Percentiles rank a stretch among this genome's conserved stretches.
Conservation (phyloP, 768 basidiomycete species). For the Mrakia blollopis region DNA sequence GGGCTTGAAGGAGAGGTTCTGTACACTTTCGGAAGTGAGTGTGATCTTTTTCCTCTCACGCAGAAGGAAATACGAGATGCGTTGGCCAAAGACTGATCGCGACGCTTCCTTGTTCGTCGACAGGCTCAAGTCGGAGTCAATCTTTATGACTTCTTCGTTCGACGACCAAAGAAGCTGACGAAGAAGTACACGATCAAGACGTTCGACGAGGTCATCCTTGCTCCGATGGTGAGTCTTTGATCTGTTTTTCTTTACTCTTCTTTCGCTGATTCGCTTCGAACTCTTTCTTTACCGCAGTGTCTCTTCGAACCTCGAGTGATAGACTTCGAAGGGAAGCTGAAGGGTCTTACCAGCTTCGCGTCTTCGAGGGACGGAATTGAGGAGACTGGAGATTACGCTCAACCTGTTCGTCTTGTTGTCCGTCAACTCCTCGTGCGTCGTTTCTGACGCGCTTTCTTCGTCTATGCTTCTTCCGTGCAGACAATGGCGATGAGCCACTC, state of each 20-base stretch:
- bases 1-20: constrained; percentile 76
- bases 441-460: background rate
- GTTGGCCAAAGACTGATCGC: background rate
- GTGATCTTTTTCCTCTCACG: background rate
- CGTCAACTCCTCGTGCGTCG: background rate
- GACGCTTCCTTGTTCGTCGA: background rate
- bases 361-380: constrained; percentile 10
- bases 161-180: constrained; percentile 66
- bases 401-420: constrained; percentile 18
- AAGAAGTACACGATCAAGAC: constrained; percentile 84
- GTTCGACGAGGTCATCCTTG: constrained; percentile 92
- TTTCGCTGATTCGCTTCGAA: background rate
- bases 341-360: constrained; percentile 38
- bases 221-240: constrained; percentile 68
- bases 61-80: background rate
- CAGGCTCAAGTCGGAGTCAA: constrained; percentile 72
- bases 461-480: constrained; percentile 45
- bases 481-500: constrained; percentile 88
- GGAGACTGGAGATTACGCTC: background rate
- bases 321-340: constrained; percentile 74
- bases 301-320: constrained; percentile 90
- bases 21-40: constrained; percentile 79
- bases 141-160: constrained; percentile 81
- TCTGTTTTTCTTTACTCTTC: background rate
- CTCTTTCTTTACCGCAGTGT: constrained; percentile 52